Base-by-base conservation (phyloP, 306 rosid genomes). In the Arachis hypogaea region DNA sequence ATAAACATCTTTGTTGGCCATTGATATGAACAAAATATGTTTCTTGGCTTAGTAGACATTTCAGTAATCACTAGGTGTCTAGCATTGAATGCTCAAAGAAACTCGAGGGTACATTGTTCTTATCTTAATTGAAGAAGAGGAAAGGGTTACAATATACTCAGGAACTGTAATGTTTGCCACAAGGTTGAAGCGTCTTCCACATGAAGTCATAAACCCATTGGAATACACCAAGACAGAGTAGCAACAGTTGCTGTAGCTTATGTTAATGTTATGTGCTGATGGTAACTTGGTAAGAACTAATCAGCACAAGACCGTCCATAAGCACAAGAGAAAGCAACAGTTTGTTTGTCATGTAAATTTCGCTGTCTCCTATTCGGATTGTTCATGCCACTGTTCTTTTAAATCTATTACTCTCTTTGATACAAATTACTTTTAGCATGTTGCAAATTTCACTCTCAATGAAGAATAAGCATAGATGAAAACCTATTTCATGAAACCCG, bases 261-360 rank as follows among this genome's bases (percentile, higher is more conserved):
- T 77, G 92, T 80, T 78, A 66, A 72, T 77, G 86, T 85, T 85
- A 76, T 75, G 88, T 67, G 76, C 88, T 52, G 80, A 74, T 36
- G 38, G 38, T 33, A 33, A 33, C 3, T 33, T 33, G 38, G 85
- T 47, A 70, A 68, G 22, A 54, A 59, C 85, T 76, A 69, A 63
- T 78, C 85, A 78, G 77, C 81, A 70, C 80, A 71, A 69, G 89
- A 86, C 86, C 73, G 80, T 78, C 85, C 77, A 86, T 77, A 81
- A 88, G 88, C 90, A 77, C 74, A 10, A 62, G 12, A 68, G 59
- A 55, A 59, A 46, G 47, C 40, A 46, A 40, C 40, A 9, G 42
- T 57, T 29, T 65, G 57, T 1, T n/a, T 33, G 38, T 33, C 38
- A 36, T 28, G 38, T 64, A 47, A 46, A 71, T 63, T 57, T 12